These are phyloP conservation scores for Trametes meyenii DNA, from an alignment of 768 basidiomycete genomes.

Conservation along the genomic window DNA sequence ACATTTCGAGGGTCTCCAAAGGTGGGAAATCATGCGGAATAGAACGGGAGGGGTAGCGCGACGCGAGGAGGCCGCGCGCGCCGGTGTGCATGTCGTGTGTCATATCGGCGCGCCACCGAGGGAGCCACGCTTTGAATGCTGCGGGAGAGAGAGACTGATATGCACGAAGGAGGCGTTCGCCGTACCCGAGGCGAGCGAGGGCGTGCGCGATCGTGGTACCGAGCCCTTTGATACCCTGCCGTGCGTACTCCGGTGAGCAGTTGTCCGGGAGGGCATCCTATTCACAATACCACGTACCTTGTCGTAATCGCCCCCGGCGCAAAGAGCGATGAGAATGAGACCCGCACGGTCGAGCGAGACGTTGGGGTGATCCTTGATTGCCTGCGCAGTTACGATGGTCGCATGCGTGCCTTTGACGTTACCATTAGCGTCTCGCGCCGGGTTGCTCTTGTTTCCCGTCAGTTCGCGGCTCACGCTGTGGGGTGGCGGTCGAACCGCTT, in stretches of 20 bases:
- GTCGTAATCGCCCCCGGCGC: slow-evolving; percentile 42
- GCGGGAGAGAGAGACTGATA: slow-evolving; percentile 17
- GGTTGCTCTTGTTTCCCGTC: slow-evolving; percentile 32
- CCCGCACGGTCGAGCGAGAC: slow-evolving; percentile 34
- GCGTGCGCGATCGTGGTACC: slow-evolving; percentile 29
- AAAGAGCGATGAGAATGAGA: slow-evolving; percentile 38
- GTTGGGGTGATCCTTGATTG: slow-evolving; percentile 27
- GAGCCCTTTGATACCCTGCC: slow-evolving; percentile 27
- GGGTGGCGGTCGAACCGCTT: neutral
- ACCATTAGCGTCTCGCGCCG: slow-evolving; percentile 30
- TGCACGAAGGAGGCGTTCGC: slow-evolving; percentile 31
- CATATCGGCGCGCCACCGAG: slow-evolving; percentile 29
- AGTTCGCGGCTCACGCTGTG: slow-evolving; percentile 26
- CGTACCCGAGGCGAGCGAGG: slow-evolving; percentile 33
- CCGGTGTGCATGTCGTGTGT: slow-evolving; percentile 34
- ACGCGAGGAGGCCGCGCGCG: slow-evolving; percentile 25
- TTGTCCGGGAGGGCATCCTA: neutral
- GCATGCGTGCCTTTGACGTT: slow-evolving; percentile 30
- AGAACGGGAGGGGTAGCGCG: slow-evolving; percentile 14
- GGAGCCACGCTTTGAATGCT: slow-evolving; percentile 26
- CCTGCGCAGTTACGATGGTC: slow-evolving; percentile 30
- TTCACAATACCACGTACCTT: slow-evolving; percentile 19
- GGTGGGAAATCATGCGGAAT: slow-evolving; percentile 29
- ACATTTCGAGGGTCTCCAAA: slow-evolving; percentile 26
- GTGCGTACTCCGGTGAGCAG: neutral